Percentiles rank a stretch among this genome's conserved stretches.
These are phyloP conservation scores for Suillus spraguei DNA, from an alignment of 768 basidiomycete genomes.

Conservation along the genomic window DNA sequence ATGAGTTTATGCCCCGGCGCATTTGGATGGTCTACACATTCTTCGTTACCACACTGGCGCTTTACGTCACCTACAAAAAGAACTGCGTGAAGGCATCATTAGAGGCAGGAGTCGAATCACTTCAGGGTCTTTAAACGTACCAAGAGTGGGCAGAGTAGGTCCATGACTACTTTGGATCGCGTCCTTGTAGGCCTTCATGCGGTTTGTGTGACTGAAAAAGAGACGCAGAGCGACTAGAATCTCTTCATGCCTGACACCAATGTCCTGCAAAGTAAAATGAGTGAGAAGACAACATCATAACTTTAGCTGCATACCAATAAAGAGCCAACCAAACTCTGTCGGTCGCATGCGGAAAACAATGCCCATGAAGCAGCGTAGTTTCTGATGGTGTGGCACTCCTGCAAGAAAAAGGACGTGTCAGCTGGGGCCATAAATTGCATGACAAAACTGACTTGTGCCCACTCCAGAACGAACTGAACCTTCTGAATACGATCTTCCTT, in stretches of 20 bases:
- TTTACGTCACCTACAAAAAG: slow-evolving; percentile 35
- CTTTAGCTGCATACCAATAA: not conserved
- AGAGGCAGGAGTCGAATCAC: slow-evolving; percentile 11
- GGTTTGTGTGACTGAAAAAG: slow-evolving; percentile 19
- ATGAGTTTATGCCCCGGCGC: slow-evolving; percentile 34
- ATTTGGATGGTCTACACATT: slow-evolving; percentile 28
- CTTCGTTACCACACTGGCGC: slow-evolving; percentile 34
- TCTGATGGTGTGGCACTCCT: slow-evolving; percentile 48
- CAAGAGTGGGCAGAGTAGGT: slow-evolving; percentile 28
- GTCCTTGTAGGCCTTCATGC: slow-evolving; percentile 33
- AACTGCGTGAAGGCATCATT: slow-evolving; percentile 19
- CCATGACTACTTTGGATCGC: slow-evolving; percentile 31
- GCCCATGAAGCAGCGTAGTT: slow-evolving; percentile 48
- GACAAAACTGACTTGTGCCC: slow-evolving; percentile 41
- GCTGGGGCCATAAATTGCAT: not conserved
- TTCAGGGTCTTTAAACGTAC: not conserved
- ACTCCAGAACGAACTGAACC: slow-evolving; percentile 47
- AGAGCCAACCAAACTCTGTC: slow-evolving; percentile 36
- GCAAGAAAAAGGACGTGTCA: slow-evolving; percentile 11
- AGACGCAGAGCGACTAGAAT: not conserved
- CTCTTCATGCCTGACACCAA: not conserved
- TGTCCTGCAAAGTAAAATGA: not conserved
- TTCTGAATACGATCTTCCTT: slow-evolving; percentile 26
- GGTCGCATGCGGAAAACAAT: slow-evolving; percentile 45
- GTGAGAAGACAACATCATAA: too few relatives aligned